phyloP scores from a whole-genome alignment of 306 rosid genomes.

The Pyrus pyrifolia region DNA sequence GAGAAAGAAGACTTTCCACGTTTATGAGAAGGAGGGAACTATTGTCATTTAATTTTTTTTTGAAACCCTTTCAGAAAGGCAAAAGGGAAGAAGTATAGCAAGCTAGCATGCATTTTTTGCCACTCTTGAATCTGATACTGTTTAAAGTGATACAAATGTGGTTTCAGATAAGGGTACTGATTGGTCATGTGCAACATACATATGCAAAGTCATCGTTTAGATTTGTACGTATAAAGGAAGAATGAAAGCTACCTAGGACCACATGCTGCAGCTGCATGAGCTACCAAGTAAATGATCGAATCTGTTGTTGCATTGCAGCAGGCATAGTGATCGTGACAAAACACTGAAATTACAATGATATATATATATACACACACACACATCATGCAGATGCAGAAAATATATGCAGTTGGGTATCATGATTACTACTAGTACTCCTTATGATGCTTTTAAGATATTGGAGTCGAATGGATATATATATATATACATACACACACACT shows the following conservation, averaged over 20 bases:
- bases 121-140: not conserved
- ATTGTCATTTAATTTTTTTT: not conserved
- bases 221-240: not conserved
- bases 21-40: too few species aligned
- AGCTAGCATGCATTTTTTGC: not conserved
- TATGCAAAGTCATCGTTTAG: not conserved
- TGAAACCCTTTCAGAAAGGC: not conserved
- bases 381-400: not conserved
- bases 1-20: too few species aligned
- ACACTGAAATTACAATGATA: not conserved
- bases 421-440: not conserved
- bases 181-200: not conserved
- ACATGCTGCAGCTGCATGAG: not conserved
- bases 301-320: not conserved
- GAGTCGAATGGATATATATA: not conserved
- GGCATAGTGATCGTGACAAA: not conserved
- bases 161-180: not conserved
- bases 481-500: too few species aligned
- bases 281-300: not conserved
- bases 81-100: not conserved
- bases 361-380: not conserved
- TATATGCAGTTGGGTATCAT: not conserved
- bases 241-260: not conserved
- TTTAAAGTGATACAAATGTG: not conserved
- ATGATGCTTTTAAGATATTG: not conserved